These are phyloP conservation scores for Salix exigua DNA, from an alignment of 345 rosid genomes.

Conservation along the genomic window DNA sequence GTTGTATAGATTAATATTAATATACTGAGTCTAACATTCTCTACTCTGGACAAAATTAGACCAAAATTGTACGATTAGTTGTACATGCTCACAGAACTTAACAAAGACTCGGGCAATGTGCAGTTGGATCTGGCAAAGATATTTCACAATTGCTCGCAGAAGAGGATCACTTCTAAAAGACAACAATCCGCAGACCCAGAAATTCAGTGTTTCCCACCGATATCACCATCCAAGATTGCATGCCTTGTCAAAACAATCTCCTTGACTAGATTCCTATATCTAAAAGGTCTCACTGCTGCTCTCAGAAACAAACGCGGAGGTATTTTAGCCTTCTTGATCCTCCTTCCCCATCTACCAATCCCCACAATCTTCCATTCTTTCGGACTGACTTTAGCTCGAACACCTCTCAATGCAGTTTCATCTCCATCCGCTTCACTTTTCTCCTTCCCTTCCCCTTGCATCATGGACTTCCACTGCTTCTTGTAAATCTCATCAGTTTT, in stretches of 20 bases:
- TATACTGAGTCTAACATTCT: not conserved
- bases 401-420: constrained; percentile 63
- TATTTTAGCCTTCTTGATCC: constrained; percentile 67
- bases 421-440: constrained; percentile 44
- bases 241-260: constrained; percentile 94
- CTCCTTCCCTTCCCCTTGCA: constrained; percentile 11
- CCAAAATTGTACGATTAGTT: not conserved
- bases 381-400: constrained; percentile 65
- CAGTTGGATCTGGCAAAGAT: not conserved
- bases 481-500: constrained; percentile 40
- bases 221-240: constrained; percentile 85
- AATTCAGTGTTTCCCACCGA: constrained; percentile 34
- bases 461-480: constrained; percentile 39
- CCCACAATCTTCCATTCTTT: constrained; percentile 78
- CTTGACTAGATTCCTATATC: constrained; percentile 88
- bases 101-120: not conserved
- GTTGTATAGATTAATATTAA: too few relatives aligned
- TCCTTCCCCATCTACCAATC: constrained; percentile 68
- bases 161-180: not conserved
- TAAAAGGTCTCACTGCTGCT: constrained; percentile 83
- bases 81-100: not conserved
- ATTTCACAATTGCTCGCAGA: not conserved
- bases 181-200: not conserved
- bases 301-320: constrained; percentile 79
- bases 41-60: not conserved